These are phyloP conservation scores for Cytidiella melzeri DNA, from an alignment of 768 basidiomycete species.

Conservation along the genomic window DNA sequence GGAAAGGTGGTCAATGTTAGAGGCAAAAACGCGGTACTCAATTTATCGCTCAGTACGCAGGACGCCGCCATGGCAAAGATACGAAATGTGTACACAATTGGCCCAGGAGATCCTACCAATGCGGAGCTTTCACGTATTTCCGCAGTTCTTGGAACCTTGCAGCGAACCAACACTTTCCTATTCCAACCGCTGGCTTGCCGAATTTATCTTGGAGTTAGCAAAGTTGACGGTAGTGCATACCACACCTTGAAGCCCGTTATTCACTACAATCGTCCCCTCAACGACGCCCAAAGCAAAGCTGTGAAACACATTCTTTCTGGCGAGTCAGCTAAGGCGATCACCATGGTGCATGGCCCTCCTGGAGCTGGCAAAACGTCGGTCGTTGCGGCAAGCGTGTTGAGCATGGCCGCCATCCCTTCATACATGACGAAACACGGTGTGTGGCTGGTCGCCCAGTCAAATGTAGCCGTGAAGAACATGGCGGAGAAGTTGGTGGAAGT, in stretches of 20 bases:
- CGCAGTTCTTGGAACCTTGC: background rate
- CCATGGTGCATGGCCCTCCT: slow-evolving; percentile 24
- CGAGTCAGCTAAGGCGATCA: background rate
- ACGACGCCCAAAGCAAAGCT: background rate
- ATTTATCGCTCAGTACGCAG: background rate
- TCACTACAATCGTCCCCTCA: background rate
- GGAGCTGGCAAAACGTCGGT: slow-evolving; percentile 40
- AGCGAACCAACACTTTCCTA: background rate
- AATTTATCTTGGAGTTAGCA: background rate
- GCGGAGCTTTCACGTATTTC: slow-evolving; percentile 16
- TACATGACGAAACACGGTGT: slow-evolving; percentile 15
- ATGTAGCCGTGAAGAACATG: slow-evolving; percentile 49
- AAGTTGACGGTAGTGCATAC: background rate
- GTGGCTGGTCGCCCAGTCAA: slow-evolving; percentile 43
- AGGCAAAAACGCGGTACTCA: background rate
- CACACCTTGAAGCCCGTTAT: background rate
- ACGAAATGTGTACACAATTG: slow-evolving; percentile 12
- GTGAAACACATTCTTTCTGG: background rate
- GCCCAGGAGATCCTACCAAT: slow-evolving; percentile 14
- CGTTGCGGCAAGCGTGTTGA: slow-evolving; percentile 31
- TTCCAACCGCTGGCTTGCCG: background rate
- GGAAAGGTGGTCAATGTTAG: slow-evolving; percentile 35
- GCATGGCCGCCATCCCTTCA: slow-evolving; percentile 11
- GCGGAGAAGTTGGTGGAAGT: slow-evolving; percentile 35
- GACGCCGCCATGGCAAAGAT: slow-evolving; percentile 11